Evolutionary conservation across 1,284 basidiomycete genomes (phyloP).

Genomic region (Singerocomus rubriflavus): DNA sequence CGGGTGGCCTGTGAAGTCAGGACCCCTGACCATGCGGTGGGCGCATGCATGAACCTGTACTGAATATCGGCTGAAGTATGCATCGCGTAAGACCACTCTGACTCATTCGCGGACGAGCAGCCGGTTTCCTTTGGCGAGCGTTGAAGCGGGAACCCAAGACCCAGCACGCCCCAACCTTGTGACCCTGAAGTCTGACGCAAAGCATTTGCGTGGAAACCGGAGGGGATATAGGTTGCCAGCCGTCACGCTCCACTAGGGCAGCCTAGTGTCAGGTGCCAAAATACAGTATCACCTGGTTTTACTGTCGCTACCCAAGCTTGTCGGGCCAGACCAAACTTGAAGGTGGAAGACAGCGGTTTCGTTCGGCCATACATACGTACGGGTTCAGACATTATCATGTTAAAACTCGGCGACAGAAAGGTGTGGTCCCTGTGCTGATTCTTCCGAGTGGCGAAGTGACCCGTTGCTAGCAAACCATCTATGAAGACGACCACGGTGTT

Average conservation of each 20-base stretch:
- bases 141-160: background rate
- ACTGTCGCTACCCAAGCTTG: background rate
- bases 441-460: slow-evolving; percentile 9
- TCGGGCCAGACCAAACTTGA: background rate
- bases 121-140: slow-evolving; percentile 9
- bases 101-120: background rate
- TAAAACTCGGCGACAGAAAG: slow-evolving; percentile 9
- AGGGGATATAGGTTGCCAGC: slow-evolving; percentile 18
- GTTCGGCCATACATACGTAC: background rate
- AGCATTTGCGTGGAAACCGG: background rate
- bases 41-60: slow-evolving; percentile 13
- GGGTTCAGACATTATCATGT: background rate
- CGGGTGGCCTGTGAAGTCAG: background rate
- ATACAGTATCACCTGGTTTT: background rate
- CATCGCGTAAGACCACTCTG: background rate
- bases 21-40: slow-evolving; percentile 18
- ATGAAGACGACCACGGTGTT: background rate
- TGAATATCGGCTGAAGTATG: background rate
- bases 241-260: background rate
- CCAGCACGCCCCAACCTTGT: slow-evolving; percentile 17
- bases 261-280: slow-evolving; percentile 3
- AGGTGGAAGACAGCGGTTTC: too few relatives aligned
- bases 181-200: background rate
- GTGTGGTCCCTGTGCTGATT: slow-evolving; percentile 7
- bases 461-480: slow-evolving; percentile 5